Base-by-base conservation (phyloP, 164 flowering plant species). In the Macadamia integrifolia region DNA sequence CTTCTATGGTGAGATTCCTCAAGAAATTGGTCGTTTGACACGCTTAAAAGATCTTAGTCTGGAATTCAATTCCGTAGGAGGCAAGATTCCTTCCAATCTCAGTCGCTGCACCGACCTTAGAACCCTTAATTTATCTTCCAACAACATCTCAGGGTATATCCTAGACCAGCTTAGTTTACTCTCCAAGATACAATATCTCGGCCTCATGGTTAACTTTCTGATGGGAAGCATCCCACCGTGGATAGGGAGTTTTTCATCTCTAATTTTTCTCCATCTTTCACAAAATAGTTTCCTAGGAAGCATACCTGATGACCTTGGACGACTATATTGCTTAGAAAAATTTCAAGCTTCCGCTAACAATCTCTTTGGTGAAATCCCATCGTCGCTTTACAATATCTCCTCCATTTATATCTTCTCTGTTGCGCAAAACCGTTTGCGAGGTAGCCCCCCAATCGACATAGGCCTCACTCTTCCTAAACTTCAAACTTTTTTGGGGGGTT, bases 81-180 rank as follows among this genome's bases (percentile, higher is more conserved):
- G 82, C 12, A 31, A 46, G 2, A 66, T 83, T 53, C 83, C 85
- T 2, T 42, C 62, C n/a, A 76, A 80, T 64, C 29, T 82, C 0
- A 53, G 60, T 18, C 63, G 35, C 44, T 78, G 81, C 29, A 60
- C 72, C 0, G 48, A 71, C 17, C 76, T 80, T 0, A 66, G n/a
- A 32, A 6, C 28, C 17, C 12, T 73, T 3, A 23, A 29, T 60
- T 3, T 76, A 1, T 2, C 1, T 10, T 14, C 6, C 29, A 80
- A 82, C 53, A 14, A 46, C 7, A 69, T 78, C 6, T 11, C 8
- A 7, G 83, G 83, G 6, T 3, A 12, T 0, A 70, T 80, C 32
- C 80, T 81, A 4, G 29, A 31, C 17, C 67, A 76, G 52, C 53
- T 74, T 2, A 31, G 66, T 9, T 31, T 67, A 17, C 30, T 79